Evolutionary conservation across 2,329 filamentous ascomycete genomes (phyloP).

Genomic region (Phaeoacremonium minimum): DNA sequence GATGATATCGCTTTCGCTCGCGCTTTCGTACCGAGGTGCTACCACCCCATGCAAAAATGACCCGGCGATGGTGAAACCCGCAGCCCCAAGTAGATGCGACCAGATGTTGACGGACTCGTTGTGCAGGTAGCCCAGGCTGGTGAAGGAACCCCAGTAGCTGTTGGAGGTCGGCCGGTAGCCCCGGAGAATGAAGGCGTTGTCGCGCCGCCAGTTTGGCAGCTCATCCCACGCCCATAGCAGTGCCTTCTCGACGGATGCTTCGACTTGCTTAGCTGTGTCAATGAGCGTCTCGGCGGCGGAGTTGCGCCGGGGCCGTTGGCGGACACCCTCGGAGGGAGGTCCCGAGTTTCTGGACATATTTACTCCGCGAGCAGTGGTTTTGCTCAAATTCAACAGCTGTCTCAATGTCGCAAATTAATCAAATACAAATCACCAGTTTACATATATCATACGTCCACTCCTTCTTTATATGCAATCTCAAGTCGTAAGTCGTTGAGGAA

Average conservation of each 20-base stretch:
- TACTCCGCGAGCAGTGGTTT: no score
- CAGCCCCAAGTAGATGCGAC: constrained; percentile 61
- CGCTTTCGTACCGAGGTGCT: constrained; percentile 61
- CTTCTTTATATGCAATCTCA: no score
- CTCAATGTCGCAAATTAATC: no score
- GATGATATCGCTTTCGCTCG: constrained; percentile 58
- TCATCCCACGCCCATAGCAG: constrained; percentile 54
- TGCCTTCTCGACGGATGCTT: constrained; percentile 32
- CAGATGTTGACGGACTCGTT: constrained; percentile 63
- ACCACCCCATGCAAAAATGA: constrained; percentile 52
- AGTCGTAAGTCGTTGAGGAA: no score
- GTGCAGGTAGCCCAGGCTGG: constrained; percentile 49
- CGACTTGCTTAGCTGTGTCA: constrained; percentile 23
- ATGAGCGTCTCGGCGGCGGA: constrained; percentile 15
- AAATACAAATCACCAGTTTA: no score
- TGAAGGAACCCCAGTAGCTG: constrained; percentile 40
- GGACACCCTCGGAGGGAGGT: no score
- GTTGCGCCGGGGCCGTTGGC: constrained; percentile 7
- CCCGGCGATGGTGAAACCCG: constrained; percentile 49
- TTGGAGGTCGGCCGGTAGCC: constrained; percentile 49
- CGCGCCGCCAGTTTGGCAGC: constrained; percentile 53
- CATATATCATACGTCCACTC: no score
- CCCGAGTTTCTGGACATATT: no score
- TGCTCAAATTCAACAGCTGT: no score
- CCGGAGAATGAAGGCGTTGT: constrained; percentile 51